Evolutionary conservation across 169 alveolate species (phyloP).

Genomic region (Plasmodium billcollinsi): DNA sequence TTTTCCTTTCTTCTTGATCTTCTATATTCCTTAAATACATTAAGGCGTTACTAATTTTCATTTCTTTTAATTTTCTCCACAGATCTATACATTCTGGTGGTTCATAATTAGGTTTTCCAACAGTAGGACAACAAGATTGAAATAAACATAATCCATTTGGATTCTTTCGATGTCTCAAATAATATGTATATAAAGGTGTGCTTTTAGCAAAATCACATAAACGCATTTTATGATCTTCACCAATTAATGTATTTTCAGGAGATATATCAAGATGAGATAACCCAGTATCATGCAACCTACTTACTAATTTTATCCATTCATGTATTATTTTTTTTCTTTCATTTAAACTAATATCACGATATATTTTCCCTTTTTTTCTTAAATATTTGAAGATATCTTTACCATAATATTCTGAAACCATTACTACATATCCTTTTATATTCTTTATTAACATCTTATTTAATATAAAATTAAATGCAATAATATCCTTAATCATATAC

Average conservation of each 20-base stretch:
- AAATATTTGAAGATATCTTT: conserved; percentile 77
- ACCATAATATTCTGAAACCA: conserved; percentile 80
- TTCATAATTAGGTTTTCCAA: conserved; percentile 87
- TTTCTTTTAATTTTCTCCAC: conserved; percentile 71
- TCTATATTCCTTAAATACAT: conserved; percentile 17
- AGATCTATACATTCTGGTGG: conserved; percentile 88
- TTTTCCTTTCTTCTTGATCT: conserved; percentile 74
- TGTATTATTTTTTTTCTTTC: conserved; percentile 26
- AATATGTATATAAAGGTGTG: conserved; percentile 81
- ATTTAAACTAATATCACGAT: too few species aligned
- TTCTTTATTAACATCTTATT: conserved; percentile 29
- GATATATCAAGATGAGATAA: conserved; percentile 86
- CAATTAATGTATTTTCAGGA: conserved; percentile 86
- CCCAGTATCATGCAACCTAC: conserved; percentile 82
- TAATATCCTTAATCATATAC: conserved; percentile 16
- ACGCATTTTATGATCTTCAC: conserved; percentile 79
- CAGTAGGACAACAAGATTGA: conserved; percentile 87
- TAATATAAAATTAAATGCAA: conserved; percentile 55
- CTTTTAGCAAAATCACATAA: conserved; percentile 87
- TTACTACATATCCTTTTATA: conserved; percentile 78
- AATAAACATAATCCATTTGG: conserved; percentile 75
- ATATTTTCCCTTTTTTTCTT: conserved; percentile 66
- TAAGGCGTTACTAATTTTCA: conserved; percentile 34
- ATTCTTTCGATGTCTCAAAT: conserved; percentile 79
- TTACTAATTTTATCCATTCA: conserved; percentile 75